Base-by-base conservation (phyloP, 106 monocot species). In the Alisma plantagoaquatica region DNA sequence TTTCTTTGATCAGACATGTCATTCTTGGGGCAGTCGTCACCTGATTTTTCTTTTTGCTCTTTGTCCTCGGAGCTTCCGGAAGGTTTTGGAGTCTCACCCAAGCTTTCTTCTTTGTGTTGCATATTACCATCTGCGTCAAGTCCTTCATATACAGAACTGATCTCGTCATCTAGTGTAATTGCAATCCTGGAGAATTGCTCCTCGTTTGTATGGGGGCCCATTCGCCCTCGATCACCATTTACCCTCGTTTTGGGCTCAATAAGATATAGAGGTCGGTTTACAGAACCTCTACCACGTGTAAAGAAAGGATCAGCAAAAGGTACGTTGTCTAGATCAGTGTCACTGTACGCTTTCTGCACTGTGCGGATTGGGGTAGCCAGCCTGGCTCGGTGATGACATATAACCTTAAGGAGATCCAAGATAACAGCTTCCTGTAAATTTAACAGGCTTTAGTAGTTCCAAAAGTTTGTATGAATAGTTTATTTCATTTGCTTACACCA, bases 351-450 rank as follows among this genome's bases (percentile, higher is more conserved):
- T 56, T 70, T 70, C 30, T 62, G 70, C 30, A 70, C 54, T 8
- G 62, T 70, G 3, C 70, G 70, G 10, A 70, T 70, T 24, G 70
- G 70, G 18, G 70, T 70, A 33, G 70, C 70, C 19, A 70, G 38
- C 46, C 70, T 29, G 7, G 70, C 70, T 33, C 62, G 61, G 29
- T 70, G 70, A 48, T 70, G 70, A 26, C 62, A 48, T 12, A 70
- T 55, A 27, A 70, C 70, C 41, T 62, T 46, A 15, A 70, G 46
- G 3, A 70, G 70, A 48, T 70, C 70, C 33, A 70, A 35, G 15
- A 70, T 17, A 27, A 70, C 32, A 27, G 45, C 54, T 47, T 70
- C 70, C 70, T 70, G 70, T n/a, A n/a, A n/a, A n/a, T n/a, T n/a
- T n/a, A n/a, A n/a, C n/a, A n/a, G n/a, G n/a, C n/a, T n/a, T n/a